These are phyloP conservation scores for Lactarius hengduanensis DNA, from an alignment of 768 basidiomycete species.

Conservation along the genomic window DNA sequence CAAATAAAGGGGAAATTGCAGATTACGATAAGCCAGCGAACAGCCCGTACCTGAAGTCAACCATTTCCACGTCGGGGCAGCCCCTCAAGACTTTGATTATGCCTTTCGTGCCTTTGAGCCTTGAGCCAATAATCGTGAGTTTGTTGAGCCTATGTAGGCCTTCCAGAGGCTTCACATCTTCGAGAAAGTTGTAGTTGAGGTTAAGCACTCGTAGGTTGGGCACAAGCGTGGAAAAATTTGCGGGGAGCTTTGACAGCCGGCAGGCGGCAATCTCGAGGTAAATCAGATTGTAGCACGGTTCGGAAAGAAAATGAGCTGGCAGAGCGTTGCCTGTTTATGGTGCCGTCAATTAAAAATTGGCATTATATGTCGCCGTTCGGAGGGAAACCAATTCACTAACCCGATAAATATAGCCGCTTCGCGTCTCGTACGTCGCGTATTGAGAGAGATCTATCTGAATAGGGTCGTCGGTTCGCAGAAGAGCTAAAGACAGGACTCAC, in stretches of 20 bases:
- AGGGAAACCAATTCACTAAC: slow-evolving; percentile 46
- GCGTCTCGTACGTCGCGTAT: slow-evolving; percentile 81
- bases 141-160: slow-evolving; percentile 77
- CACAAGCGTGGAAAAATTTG: slow-evolving; percentile 56
- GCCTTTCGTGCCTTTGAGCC: slow-evolving; percentile 70
- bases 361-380: slow-evolving; percentile 25
- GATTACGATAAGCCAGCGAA: slow-evolving; percentile 27
- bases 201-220: slow-evolving; percentile 92
- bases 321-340: slow-evolving; percentile 67
- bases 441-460: slow-evolving; percentile 42
- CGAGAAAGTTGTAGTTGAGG: slow-evolving; percentile 95
- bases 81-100: slow-evolving; percentile 69
- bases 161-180: slow-evolving; percentile 63
- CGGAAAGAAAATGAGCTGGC: slow-evolving; percentile 54
- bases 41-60: slow-evolving; percentile 78
- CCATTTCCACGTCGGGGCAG: slow-evolving; percentile 80
- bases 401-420: slow-evolving; percentile 92
- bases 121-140: slow-evolving; percentile 80
- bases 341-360: slow-evolving; percentile 29
- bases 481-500: slow-evolving; percentile 51
- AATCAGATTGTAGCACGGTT: slow-evolving; percentile 83
- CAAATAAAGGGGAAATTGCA: slow-evolving; percentile 15
- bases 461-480: slow-evolving; percentile 7
- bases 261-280: slow-evolving; percentile 94
- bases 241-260: slow-evolving; percentile 72